Percentiles rank a stretch among this genome's conserved stretches.
phyloP scores from a whole-genome alignment of 2,329 filamentous ascomycete species.

The Aspergillus ochraceoroseus region DNA sequence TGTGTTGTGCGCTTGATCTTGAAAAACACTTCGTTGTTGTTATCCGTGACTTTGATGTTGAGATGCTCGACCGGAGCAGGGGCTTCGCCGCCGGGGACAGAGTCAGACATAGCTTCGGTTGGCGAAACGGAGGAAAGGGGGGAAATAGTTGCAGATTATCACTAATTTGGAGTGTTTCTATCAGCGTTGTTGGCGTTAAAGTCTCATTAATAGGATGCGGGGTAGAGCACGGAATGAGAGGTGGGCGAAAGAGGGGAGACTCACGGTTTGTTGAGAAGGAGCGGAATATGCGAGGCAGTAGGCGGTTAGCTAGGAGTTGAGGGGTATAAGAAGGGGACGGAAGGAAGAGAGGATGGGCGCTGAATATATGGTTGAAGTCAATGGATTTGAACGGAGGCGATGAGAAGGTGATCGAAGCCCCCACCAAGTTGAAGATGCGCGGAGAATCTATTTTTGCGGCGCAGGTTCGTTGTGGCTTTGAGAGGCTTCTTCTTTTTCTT shows the following conservation, averaged over 20 bases:
- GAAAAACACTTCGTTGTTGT: conserved; percentile 99
- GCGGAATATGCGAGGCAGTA: not conserved
- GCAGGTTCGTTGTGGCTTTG: conserved; percentile 18
- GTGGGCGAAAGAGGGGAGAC: not conserved
- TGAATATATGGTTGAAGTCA: conserved; percentile 15
- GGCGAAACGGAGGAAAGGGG: not conserved
- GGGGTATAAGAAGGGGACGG: conserved; percentile 5
- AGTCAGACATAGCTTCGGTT: conserved; percentile 42
- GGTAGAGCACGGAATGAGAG: conserved; percentile 3
- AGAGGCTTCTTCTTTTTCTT: no score
- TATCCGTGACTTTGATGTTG: conserved; percentile 99
- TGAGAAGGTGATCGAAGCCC: conserved; percentile 25
- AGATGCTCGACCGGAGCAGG: conserved; percentile 67
- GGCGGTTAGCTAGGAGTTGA: not conserved
- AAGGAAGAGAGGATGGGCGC: conserved; percentile 14
- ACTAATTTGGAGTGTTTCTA: not conserved
- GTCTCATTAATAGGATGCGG: conserved; percentile 7
- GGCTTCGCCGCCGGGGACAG: conserved; percentile 18
- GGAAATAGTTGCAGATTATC: not conserved
- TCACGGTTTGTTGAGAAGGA: not conserved
- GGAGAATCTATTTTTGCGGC: conserved; percentile 41
- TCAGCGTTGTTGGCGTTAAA: conserved; percentile 1
- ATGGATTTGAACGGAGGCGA: conserved; percentile 13
- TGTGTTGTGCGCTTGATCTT: conserved; percentile 98
- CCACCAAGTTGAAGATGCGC: conserved; percentile 29